phyloP scores from a whole-genome alignment of 768 basidiomycete genomes.

The Tricholoma matsutake region DNA sequence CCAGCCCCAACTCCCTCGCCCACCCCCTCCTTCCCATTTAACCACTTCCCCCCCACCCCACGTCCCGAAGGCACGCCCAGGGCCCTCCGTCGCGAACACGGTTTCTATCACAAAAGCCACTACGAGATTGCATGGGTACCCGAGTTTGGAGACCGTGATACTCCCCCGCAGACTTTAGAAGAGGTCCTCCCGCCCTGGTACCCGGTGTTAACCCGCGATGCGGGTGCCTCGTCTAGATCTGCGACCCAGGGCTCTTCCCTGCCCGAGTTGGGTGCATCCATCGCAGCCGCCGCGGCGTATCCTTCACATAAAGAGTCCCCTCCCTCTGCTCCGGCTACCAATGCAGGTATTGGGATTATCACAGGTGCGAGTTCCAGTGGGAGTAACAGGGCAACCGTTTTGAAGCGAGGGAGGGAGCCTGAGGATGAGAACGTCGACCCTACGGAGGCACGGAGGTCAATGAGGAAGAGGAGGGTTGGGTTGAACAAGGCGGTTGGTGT shows the following conservation, averaged over 20 bases:
- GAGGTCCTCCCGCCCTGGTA: conserved; percentile 7
- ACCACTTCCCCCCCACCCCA: conserved; percentile 8
- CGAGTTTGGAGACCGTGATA: conserved; percentile 11
- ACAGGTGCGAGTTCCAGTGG: neutral
- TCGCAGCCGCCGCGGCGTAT: neutral
- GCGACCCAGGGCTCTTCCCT: neutral
- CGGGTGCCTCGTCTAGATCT: neutral
- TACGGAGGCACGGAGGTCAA: neutral
- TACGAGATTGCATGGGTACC: conserved; percentile 12
- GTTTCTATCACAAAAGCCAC: conserved; percentile 13
- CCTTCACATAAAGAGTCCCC: neutral
- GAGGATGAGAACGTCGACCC: neutral
- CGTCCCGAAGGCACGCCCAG: conserved; percentile 1
- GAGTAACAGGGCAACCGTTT: neutral
- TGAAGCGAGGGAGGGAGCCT: neutral
- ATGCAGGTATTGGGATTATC: neutral
- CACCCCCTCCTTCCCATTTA: conserved; percentile 3
- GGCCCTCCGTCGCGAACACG: conserved; percentile 12
- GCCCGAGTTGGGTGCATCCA: neutral
- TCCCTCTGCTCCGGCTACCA: neutral
- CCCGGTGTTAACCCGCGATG: neutral
- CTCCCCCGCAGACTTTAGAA: conserved; percentile 6
- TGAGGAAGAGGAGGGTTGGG: neutral
- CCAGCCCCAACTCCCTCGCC: neutral
- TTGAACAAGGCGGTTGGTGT: neutral